phyloP scores from a whole-genome alignment of 2,329 filamentous ascomycete species.

The Arthrobotrys musiformis region DNA sequence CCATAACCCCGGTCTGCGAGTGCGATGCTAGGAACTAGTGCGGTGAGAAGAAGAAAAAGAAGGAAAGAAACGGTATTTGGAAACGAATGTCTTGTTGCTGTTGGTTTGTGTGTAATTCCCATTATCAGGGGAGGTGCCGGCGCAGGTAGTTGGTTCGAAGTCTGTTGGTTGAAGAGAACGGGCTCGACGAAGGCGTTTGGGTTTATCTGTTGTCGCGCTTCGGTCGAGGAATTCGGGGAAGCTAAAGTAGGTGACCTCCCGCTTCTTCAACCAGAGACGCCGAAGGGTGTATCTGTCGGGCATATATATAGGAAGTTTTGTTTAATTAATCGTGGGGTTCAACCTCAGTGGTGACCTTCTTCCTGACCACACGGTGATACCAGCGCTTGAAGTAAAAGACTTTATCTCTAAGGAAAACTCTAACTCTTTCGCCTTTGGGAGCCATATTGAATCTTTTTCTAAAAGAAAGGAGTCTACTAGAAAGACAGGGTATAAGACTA shows the following conservation, averaged over 20 bases:
- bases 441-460: conserved; percentile 41
- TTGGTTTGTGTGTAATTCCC: conserved; percentile 37
- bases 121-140: conserved; percentile 17
- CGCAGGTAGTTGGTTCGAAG: conserved; percentile 34
- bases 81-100: conserved; percentile 40
- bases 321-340: conserved; percentile 55
- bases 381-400: conserved; percentile 50
- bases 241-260: conserved; percentile 53
- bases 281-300: conserved; percentile 54
- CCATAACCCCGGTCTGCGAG: conserved; percentile 38
- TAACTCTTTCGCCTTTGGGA: conserved; percentile 25
- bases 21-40: conserved; percentile 5
- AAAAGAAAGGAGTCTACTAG: neutral
- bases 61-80: conserved; percentile 48
- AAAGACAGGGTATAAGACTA: conserved; percentile 4
- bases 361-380: conserved; percentile 38
- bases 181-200: conserved; percentile 42
- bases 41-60: conserved; percentile 35
- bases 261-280: conserved; percentile 56
- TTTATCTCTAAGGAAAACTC: conserved; percentile 50
- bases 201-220: conserved; percentile 35
- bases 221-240: conserved; percentile 52
- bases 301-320: conserved; percentile 23
- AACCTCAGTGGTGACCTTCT: conserved; percentile 51
- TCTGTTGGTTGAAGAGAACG: conserved; percentile 49